Percentiles rank a stretch among this genome's conserved stretches.
These are phyloP conservation scores for Quercus phellos DNA, from an alignment of 331 rosid genomes.

Conservation along the genomic window DNA sequence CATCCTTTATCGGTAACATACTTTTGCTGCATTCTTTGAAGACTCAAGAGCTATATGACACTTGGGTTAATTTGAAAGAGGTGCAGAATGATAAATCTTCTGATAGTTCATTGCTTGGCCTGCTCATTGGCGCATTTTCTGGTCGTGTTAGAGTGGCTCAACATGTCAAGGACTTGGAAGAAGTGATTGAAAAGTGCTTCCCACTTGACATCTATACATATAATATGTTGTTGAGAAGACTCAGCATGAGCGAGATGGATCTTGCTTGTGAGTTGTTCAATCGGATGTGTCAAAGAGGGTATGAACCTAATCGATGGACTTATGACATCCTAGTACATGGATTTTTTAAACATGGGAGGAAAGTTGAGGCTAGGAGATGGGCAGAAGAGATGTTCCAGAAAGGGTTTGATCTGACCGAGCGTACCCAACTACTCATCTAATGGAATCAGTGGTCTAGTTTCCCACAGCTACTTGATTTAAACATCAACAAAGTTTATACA, in stretches of 20 bases:
- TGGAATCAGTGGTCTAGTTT: not conserved
- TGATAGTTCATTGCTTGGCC: constrained; percentile 39
- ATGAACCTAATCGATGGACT: constrained; percentile 55
- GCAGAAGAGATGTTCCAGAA: constrained; percentile 36
- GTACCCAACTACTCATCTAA: constrained; percentile 1
- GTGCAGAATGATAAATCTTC: constrained; percentile 31
- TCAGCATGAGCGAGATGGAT: constrained; percentile 33
- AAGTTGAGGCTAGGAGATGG: constrained; percentile 48
- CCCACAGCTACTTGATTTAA: not conserved
- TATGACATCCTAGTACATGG: constrained; percentile 55
- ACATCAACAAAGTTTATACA: not conserved
- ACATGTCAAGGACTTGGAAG: constrained; percentile 44
- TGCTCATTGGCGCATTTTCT: constrained; percentile 62
- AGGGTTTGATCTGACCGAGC: constrained; percentile 41
- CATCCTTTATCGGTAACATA: constrained; percentile 66
- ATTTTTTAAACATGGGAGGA: constrained; percentile 52
- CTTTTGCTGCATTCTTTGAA: constrained; percentile 56
- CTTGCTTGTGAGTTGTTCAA: constrained; percentile 45
- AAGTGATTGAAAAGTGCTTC: constrained; percentile 59
- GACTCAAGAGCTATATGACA: constrained; percentile 41
- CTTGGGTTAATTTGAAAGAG: constrained; percentile 43
- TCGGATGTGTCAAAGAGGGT: constrained; percentile 54
- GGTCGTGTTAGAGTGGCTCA: constrained; percentile 37
- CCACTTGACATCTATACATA: constrained; percentile 57
- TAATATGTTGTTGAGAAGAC: constrained; percentile 58